These are phyloP conservation scores for Blastobotrys indianensis DNA, from an alignment of 1,139 yeast genomes.

Conservation along the genomic window DNA sequence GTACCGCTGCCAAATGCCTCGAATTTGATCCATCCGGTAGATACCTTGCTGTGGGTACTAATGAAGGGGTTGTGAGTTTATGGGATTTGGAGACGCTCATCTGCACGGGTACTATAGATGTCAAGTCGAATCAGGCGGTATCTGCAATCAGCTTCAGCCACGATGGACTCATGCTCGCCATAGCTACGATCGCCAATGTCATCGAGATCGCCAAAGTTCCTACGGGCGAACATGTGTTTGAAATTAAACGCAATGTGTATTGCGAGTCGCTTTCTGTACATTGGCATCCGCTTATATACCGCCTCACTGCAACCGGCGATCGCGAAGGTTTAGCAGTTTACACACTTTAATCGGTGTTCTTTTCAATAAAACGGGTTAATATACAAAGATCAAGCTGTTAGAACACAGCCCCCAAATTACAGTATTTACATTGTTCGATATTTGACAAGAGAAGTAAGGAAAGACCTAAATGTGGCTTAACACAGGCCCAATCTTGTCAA, in stretches of 20 bases:
- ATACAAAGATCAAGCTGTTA: background rate
- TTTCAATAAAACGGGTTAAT: background rate
- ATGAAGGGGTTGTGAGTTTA: constrained; percentile 62
- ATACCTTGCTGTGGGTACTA: constrained; percentile 54
- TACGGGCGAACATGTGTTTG: constrained; percentile 26
- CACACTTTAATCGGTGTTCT: background rate
- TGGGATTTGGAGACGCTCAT: constrained; percentile 51
- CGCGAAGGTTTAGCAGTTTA: constrained; percentile 17
- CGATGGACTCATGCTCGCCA: constrained; percentile 34
- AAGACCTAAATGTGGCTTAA: constrained; percentile 20
- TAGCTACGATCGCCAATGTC: constrained; percentile 28
- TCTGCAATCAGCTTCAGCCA: constrained; percentile 31
- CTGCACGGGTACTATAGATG: constrained; percentile 38
- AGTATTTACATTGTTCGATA: constrained; percentile 8
- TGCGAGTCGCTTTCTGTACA: constrained; percentile 22
- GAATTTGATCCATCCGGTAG: constrained; percentile 55
- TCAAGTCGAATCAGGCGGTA: constrained; percentile 40
- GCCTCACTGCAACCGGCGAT: constrained; percentile 31
- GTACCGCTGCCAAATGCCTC: constrained; percentile 48
- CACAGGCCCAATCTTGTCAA: constrained; percentile 30
- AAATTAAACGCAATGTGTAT: constrained; percentile 14
- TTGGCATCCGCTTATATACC: constrained; percentile 32
- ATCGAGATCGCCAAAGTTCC: constrained; percentile 31
- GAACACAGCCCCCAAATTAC: background rate
- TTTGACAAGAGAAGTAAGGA: too few relatives aligned